Evolutionary conservation across 2,329 filamentous ascomycete species (phyloP), one percentile per base, ranked within the genome.

Genomic region (Fusarium sublunatum): DNA sequence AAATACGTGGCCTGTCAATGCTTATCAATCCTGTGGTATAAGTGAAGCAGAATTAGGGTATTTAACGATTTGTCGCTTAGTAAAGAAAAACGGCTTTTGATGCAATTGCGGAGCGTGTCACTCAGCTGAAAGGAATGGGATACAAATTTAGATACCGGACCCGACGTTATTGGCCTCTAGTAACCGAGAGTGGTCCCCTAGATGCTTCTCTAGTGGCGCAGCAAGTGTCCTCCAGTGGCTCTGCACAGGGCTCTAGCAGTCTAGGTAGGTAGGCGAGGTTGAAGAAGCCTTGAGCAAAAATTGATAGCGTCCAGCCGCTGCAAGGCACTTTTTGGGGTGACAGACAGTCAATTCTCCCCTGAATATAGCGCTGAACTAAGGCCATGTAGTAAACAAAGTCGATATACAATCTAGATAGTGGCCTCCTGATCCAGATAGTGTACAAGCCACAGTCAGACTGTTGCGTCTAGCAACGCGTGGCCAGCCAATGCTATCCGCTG

Each of bases 391-490:
- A 13, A n/a, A 15, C 28, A 11, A 19, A 34, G 13, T 39, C 25
- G 26, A 19, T 34, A 15, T 6, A 26, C 31, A 43, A 36, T 42
- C n/a, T 32, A 26, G 29, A 41, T 13, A 36, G 22, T 40, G 22
- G 24, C 19, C 36, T 24, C 22, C 10, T 24, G 19, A 12, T 19
- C 6, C 19, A 10, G 34, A 19, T 9, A 9, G n/a, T 24, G n/a
- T 38, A 38, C 36, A 38, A 61, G 62, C 63, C 58, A 66, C 57
- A 65, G 28, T 34, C 9, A 53, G 47, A 49, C 36, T 60, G 58
- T 57, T 65, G 58, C 53, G 39, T 56, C 63, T 58, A 61, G 64
- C 64, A 67, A 67, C 64, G 61, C 65, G 64, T 60, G 53, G 48
- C 58, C 61, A 54, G 28, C 53, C 44, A 47, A 50, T 34, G 45